Evolutionary conservation across 2,329 filamentous ascomycete species (phyloP).

Genomic region (Xylaria sp.): DNA sequence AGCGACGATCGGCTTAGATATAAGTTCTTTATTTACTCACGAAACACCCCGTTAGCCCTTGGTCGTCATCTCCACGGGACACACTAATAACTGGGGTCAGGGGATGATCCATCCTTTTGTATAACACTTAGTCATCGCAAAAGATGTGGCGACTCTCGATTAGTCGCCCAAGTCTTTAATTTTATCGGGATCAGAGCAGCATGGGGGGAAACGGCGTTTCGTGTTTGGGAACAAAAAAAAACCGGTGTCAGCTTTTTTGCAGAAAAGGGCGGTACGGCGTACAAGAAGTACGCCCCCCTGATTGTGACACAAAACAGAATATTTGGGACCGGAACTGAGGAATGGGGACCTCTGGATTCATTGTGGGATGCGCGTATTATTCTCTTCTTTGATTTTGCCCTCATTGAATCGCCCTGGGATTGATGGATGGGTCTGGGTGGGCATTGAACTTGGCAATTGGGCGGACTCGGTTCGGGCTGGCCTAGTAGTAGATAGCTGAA

Average conservation of each 20-base stretch:
- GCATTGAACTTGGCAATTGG: slow-evolving; percentile 29
- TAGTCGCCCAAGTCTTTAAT: slow-evolving; percentile 9
- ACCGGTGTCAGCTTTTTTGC: slow-evolving; percentile 4
- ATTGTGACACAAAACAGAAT: slow-evolving; percentile 22
- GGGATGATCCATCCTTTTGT: slow-evolving; percentile 20
- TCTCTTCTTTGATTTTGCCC: background rate
- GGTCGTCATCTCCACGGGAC: slow-evolving; percentile 11
- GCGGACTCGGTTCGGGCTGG: slow-evolving; percentile 27
- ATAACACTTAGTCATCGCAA: slow-evolving; percentile 24
- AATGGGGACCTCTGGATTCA: slow-evolving; percentile 32
- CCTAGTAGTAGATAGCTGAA: background rate
- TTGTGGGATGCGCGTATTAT: slow-evolving; percentile 34
- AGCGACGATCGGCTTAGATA: background rate
- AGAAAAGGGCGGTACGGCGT: background rate
- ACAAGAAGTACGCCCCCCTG: slow-evolving; percentile 19
- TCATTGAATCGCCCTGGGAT: slow-evolving; percentile 13
- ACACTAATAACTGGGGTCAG: slow-evolving; percentile 12
- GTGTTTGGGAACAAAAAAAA: slow-evolving; percentile 7
- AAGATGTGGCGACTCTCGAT: slow-evolving; percentile 9
- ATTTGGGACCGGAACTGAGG: slow-evolving; percentile 27
- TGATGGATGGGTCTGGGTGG: slow-evolving; percentile 27
- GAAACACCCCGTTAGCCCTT: slow-evolving; percentile 18
- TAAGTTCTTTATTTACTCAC: slow-evolving; percentile 10
- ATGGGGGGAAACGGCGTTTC: slow-evolving; percentile 16
- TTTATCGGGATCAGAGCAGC: slow-evolving; percentile 18